A percentile compares a stretch with the other conserved stretches of the same genome.
Evolutionary conservation across 2,329 filamentous ascomycete genomes (phyloP).

Genomic region (Berkeleyomyces basicola): DNA sequence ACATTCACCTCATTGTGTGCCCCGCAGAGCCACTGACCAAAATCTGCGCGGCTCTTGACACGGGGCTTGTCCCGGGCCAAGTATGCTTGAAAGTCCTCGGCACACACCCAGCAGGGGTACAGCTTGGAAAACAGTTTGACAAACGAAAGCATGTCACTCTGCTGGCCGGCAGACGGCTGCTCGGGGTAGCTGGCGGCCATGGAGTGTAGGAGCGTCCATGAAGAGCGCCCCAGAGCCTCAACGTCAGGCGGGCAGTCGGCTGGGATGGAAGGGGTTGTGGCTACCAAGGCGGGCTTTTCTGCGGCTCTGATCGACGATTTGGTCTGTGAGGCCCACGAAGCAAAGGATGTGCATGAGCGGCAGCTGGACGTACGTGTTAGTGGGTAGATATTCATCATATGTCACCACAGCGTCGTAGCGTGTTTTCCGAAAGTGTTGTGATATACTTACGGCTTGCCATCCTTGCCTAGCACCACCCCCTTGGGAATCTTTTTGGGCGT

Average conservation of each 20-base stretch:
- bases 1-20: constrained; percentile 77
- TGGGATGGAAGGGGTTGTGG: constrained; percentile 22
- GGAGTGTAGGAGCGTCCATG: constrained; percentile 87
- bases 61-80: constrained; percentile 47
- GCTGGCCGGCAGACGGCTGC: constrained; percentile 48
- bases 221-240: constrained; percentile 66
- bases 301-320: constrained; percentile 24
- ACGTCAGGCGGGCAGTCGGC: constrained; percentile 81
- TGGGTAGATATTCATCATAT: not conserved
- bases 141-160: constrained; percentile 63
- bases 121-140: constrained; percentile 65
- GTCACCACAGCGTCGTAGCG: not conserved
- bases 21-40: constrained; percentile 69
- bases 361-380: constrained; percentile 32
- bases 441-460: constrained; percentile 62
- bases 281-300: constrained; percentile 20
- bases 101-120: constrained; percentile 93
- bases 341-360: constrained; percentile 54
- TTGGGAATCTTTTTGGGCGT: constrained; percentile 44
- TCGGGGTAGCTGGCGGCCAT: constrained; percentile 77
- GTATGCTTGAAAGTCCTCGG: constrained; percentile 76
- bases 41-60: constrained; percentile 21
- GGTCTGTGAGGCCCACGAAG: constrained; percentile 40
- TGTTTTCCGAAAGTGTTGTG: not conserved
- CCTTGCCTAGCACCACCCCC: constrained; percentile 58